phyloP scores from a whole-genome alignment of 2,329 filamentous ascomycete species.

The Monilinia vaccinii-corymbosi region DNA sequence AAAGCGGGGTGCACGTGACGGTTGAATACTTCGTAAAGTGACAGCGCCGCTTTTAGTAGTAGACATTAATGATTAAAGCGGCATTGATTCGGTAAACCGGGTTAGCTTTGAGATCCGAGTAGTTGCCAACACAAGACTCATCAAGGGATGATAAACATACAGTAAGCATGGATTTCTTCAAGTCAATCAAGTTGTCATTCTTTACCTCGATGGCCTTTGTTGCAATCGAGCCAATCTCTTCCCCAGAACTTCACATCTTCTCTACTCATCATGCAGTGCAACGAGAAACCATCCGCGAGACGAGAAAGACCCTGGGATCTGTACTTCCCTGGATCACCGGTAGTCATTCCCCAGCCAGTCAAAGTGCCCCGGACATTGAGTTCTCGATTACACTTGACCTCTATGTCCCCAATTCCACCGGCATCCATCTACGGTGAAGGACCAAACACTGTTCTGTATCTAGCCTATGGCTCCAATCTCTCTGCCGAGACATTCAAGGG shows the following conservation, averaged over 20 bases:
- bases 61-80: neutral
- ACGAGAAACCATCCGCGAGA: neutral
- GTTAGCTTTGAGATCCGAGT: neutral
- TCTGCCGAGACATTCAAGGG: conserved; percentile 71
- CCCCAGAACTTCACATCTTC: neutral
- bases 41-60: no score
- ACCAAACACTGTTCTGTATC: conserved; percentile 57
- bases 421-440: conserved; percentile 12
- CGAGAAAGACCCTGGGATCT: conserved; percentile 7
- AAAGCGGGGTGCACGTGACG: neutral
- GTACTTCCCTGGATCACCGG: neutral
- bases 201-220: neutral
- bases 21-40: no score
- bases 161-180: neutral
- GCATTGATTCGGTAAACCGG: neutral
- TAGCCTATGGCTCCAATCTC: conserved; percentile 90
- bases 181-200: neutral
- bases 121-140: no score
- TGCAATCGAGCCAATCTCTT: conserved; percentile 1
- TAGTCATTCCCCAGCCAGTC: neutral
- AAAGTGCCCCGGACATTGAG: neutral
- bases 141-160: no score
- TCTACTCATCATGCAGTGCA: neutral
- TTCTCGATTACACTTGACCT: neutral
- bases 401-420: conserved; percentile 8